Evolutionary conservation across 1,284 basidiomycete species (phyloP), one percentile per base, ranked within the genome.

Genomic region (Ceratorhiza oryzae-sativae): DNA sequence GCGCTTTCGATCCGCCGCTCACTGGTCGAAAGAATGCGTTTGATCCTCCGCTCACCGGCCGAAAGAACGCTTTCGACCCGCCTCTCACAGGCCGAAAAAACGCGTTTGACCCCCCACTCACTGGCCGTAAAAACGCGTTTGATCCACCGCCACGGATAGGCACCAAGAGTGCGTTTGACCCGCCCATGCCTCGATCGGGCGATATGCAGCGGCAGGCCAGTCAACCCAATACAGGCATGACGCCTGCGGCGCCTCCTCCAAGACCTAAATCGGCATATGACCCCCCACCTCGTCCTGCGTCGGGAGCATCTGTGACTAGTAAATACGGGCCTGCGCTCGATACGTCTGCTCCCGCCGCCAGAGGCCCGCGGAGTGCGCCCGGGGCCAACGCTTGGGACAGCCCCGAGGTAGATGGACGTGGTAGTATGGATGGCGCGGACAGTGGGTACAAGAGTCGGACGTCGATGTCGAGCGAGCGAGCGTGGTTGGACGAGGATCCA

Each of bases 141-240:
- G 49, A 67, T 18, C 48, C 49, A 8, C 62, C 62, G 13, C 10
- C 20, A 10, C 32, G 30, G 46, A 36, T 18, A 12, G 36, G 18
- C 36, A 39, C 36, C 36, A 65, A 51, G 48, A 65, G 34, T 18
- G 62, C 62, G 62, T 65, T 65, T 51, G 62, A 65, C 39, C 62
- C 62, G 15, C 62, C 62, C 6, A 23, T 51, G 27, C 48, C 62
- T 18, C 45, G 62, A 3, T 9, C 45, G n/a, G 53, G 34, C 4
- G 49, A 39, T n/a, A 60, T 60, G 39, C 25, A 56, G 30, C 42
- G 61, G 39, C 70, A 51, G 6, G 60, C 46, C 2, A 55, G 59
- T 58, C 48, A n/a, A 23, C 32, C 49, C 42, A 76, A 80, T n/a
- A 27, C 53, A 18, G 39, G 53, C 45, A 48, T 70, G 36, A 58